Conservation (phyloP, 2,329 filamentous ascomycete species). For the Fusarium sp. region DNA sequence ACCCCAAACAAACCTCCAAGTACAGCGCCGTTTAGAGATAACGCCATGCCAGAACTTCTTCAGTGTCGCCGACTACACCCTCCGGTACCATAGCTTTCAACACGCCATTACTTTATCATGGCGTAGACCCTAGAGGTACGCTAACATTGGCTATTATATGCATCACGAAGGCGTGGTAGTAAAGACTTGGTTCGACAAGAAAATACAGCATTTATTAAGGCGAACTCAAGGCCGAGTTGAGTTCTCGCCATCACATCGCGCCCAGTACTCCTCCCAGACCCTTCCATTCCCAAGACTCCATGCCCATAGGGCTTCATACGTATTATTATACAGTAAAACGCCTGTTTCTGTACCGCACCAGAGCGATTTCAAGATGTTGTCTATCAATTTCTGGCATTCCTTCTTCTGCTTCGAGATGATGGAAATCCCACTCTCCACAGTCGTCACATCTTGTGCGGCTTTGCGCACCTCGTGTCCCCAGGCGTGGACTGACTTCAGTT, state of each 20-base stretch:
- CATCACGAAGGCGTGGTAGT: not conserved
- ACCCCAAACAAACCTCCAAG: no score
- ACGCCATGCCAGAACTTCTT: no score
- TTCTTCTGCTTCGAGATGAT: not conserved
- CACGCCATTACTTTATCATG: no score
- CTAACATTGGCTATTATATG: not conserved
- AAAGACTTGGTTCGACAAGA: not conserved
- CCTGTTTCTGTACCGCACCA: not conserved
- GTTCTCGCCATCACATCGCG: not conserved
- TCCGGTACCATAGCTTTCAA: no score
- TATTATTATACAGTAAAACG: not conserved
- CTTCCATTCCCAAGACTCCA: not conserved
- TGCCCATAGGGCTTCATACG: not conserved
- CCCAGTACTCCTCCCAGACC: not conserved
- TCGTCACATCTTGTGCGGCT: not conserved
- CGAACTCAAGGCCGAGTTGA: not conserved
- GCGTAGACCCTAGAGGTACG: no score
- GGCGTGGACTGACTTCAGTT: not conserved
- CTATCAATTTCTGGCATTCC: not conserved
- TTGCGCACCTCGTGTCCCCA: not conserved
- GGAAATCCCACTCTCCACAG: not conserved
- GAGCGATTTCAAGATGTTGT: not conserved
- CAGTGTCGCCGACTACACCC: no score
- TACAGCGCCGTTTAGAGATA: no score
- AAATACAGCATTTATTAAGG: not conserved